Base-by-base conservation (phyloP, 306 rosid species). In the Echinosophora koreensis region DNA sequence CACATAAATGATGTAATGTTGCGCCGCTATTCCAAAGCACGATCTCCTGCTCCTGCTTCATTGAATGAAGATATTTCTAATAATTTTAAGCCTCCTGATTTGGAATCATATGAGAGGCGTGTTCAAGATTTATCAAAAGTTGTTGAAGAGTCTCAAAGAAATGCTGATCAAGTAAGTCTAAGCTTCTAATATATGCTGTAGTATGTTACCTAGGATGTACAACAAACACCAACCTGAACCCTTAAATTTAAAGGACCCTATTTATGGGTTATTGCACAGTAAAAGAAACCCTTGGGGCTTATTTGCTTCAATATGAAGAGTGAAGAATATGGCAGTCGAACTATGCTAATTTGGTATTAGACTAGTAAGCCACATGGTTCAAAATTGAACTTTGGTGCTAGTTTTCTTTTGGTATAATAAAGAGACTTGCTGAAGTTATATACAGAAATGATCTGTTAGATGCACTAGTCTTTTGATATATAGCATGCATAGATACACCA, bases 1-100 rank as follows among this genome's bases (percentile, higher is more conserved):
- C 98, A 94, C 76, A 94, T 94, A 86, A 94, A 94, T 69, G 97
- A 94, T 51, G 96, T 94, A 72, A 92, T 94, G 97, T 77, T 94
- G 79, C 90, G 96, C 32, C 90, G 98, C 15, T 92, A 91, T 84
- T 92, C 98, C 49, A 94, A 90, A 85, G 88, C 93, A 51, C 82
- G 90, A 42, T 77, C 94, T 71, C 55, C 89, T 82, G 82, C 84
- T 51, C 71, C 69, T 52, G 87, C 80, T 66, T 87, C 94, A 8
- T 35, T 80, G 59, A 84, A 80, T 73, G 96, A 90, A 59, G 97
- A 90, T 47, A 58, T 87, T 81, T 75, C 91, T 34, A 81, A 76
- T 81, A 88, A 81, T 74, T 73, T 80, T n/a, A 92, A 88, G 82
- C 51, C 90, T 54, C 75, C 91, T 1, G 85, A 71, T 80, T 68